phyloP scores from a whole-genome alignment of 345 rosid genomes.

The Lagerstroemia speciosa region DNA sequence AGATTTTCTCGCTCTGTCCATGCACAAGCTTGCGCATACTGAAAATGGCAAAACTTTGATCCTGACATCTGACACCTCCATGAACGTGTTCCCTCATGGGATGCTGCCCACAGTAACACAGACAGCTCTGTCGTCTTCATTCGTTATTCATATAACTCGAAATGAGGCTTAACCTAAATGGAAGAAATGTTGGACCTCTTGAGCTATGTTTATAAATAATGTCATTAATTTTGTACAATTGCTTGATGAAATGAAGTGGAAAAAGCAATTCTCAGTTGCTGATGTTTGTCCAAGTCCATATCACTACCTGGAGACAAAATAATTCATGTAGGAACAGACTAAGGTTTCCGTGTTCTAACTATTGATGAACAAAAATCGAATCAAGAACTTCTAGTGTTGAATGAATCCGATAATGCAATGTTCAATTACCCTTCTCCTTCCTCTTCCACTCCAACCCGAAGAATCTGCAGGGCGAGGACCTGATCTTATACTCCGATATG shows the following conservation, averaged over 20 bases:
- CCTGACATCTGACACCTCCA: background rate
- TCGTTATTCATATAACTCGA: no score
- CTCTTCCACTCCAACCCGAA: slow-evolving; percentile 47
- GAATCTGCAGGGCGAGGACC: slow-evolving; percentile 59
- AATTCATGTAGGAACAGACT: background rate
- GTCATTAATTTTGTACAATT: background rate
- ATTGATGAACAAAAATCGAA: background rate
- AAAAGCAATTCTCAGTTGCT: no score
- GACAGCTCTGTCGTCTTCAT: background rate
- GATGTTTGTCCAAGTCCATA: background rate
- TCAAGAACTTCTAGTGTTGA: background rate
- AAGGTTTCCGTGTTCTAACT: background rate
- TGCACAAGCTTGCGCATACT: background rate
- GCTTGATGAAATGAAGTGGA: no score
- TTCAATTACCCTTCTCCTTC: slow-evolving; percentile 13
- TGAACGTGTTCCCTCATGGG: background rate
- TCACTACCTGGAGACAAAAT: background rate
- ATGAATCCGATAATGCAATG: background rate
- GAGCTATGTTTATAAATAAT: no score
- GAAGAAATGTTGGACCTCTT: no score
- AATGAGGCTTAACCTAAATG: no score
- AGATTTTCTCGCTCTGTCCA: no score
- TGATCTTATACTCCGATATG: slow-evolving; percentile 54
- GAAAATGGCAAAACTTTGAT: background rate
- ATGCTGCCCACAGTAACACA: background rate